Percentiles rank a stretch among this genome's conserved stretches.
These are phyloP conservation scores for Kockovaella imperatae DNA, from an alignment of 768 basidiomycete species.

Conservation along the genomic window DNA sequence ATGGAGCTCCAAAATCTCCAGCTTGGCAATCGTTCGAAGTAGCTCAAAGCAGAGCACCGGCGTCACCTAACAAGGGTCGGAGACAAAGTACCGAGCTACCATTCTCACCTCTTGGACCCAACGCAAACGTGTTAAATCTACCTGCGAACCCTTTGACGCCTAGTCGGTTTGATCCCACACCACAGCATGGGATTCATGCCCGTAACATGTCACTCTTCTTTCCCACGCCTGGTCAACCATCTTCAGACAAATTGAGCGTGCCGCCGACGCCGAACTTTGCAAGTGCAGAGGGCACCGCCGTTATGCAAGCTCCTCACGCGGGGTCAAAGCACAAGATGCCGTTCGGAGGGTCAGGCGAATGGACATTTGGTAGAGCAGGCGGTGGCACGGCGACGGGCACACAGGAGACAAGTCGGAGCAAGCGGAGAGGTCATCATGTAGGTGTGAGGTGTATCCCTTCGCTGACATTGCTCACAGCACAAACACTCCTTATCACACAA, in stretches of 20 bases:
- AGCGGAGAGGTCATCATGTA: conserved; percentile 44
- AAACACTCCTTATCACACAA: conserved; percentile 91
- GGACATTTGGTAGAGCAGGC: conserved; percentile 28
- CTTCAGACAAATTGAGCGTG: conserved; percentile 47
- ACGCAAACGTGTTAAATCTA: neutral
- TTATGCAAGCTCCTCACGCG: conserved; percentile 34
- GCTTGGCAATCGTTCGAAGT: conserved; percentile 20
- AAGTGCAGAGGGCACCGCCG: conserved; percentile 37
- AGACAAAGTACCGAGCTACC: conserved; percentile 7
- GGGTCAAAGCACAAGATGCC: conserved; percentile 58
- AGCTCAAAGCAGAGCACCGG: neutral
- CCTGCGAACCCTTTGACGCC: neutral
- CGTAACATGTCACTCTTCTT: conserved; percentile 89
- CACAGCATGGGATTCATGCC: conserved; percentile 57
- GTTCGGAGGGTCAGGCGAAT: conserved; percentile 54
- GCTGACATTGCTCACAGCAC: conserved; percentile 52
- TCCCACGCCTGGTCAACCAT: conserved; percentile 67
- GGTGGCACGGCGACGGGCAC: conserved; percentile 6
- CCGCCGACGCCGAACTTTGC: neutral
- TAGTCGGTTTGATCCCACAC: conserved; percentile 24
- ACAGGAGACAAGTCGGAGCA: conserved; percentile 22
- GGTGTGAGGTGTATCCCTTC: conserved; percentile 4
- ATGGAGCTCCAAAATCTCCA: conserved; percentile 10
- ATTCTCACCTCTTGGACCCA: conserved; percentile 6
- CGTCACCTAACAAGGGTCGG: conserved; percentile 1